Conservation (phyloP, 257 asterid genomes). For the Capsicum chinense region DNA sequence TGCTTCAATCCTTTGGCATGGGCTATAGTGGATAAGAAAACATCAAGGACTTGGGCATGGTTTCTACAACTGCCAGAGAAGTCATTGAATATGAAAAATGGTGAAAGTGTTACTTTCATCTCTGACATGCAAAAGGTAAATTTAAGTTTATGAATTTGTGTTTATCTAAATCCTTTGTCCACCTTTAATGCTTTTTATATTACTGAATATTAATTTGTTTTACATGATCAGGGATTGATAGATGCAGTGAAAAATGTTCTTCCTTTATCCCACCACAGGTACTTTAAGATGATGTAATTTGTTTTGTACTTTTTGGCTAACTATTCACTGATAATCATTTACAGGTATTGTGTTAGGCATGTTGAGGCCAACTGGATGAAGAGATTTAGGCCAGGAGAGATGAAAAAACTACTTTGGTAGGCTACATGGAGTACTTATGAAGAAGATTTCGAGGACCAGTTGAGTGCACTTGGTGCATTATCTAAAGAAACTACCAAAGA, state of each 20-base stretch:
- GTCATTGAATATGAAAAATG: too few species aligned
- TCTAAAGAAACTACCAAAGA: not conserved
- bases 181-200: too few species aligned
- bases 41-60: too few species aligned
- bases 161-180: too few species aligned
- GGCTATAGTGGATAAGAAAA: too few species aligned
- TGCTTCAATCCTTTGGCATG: too few species aligned
- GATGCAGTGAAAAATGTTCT: not conserved
- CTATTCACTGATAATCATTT: not conserved
- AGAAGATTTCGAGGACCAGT: not conserved
- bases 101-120: too few species aligned
- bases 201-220: too few species aligned
- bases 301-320: not conserved
- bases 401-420: not conserved
- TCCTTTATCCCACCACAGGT: not conserved
- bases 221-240: not conserved
- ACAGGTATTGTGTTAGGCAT: not conserved
- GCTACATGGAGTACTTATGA: not conserved
- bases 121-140: too few species aligned
- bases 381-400: not conserved
- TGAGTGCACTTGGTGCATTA: not conserved
- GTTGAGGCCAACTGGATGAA: not conserved
- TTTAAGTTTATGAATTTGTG: too few species aligned
- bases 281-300: not conserved
- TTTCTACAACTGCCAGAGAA: too few species aligned